These are phyloP conservation scores for Suhomyces choctaworum DNA, from an alignment of 1,139 yeast species.

Conservation along the genomic window DNA sequence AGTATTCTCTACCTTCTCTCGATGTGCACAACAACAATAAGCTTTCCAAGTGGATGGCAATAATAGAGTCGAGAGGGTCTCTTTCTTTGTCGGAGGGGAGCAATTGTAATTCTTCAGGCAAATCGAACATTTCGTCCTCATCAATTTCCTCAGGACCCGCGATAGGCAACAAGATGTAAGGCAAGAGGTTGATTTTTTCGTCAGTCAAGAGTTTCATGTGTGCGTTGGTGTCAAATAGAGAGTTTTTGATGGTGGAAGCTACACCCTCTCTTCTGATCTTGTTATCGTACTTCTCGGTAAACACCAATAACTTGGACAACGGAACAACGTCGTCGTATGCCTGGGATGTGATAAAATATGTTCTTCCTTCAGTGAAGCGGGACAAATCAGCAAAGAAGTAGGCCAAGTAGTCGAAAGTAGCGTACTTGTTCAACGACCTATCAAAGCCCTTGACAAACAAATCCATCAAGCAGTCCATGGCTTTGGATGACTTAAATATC, in stretches of 20 bases:
- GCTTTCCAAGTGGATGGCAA: constrained; percentile 74
- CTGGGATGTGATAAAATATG: constrained; percentile 71
- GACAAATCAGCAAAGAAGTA: constrained; percentile 91
- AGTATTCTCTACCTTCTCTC: constrained; percentile 64
- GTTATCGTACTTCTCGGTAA: constrained; percentile 78
- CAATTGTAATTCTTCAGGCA: constrained; percentile 87
- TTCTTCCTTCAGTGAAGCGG: constrained; percentile 66
- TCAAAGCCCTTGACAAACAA: constrained; percentile 87
- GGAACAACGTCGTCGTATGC: constrained; percentile 79
- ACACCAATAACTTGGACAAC: constrained; percentile 73
- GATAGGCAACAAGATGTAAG: constrained; percentile 79
- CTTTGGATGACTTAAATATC: constrained; percentile 55
- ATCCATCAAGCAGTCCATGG: constrained; percentile 85
- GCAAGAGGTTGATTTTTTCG: constrained; percentile 69
- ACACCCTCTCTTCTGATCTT: constrained; percentile 88
- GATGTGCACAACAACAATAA: constrained; percentile 77
- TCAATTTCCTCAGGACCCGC: constrained; percentile 82
- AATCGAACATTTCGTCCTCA: constrained; percentile 77
- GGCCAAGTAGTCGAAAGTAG: constrained; percentile 79
- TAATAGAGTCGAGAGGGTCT: constrained; percentile 67
- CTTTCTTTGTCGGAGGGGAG: constrained; percentile 74
- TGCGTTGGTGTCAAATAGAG: constrained; percentile 73
- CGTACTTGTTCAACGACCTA: constrained; percentile 66
- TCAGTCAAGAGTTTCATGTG: constrained; percentile 64
- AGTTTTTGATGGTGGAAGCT: constrained; percentile 88